Base-by-base conservation (phyloP, 129 eudicot genomes). In the Lactuca saligna region DNA sequence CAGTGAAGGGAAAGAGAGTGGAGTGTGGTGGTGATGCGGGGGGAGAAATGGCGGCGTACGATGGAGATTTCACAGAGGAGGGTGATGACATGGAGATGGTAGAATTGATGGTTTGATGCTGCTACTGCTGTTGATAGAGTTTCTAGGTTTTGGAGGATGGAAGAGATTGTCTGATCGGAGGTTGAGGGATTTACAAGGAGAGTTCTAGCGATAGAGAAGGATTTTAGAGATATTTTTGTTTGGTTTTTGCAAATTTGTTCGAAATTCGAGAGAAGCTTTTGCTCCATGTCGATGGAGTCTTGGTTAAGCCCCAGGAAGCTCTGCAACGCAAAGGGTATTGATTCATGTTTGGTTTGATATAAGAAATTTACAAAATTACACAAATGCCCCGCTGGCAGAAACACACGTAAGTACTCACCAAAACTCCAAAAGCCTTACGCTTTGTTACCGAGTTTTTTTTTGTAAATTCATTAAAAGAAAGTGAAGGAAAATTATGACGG, bases 121-220 rank as follows among this genome's bases (percentile, higher is more conserved):
- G 49, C 15, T 56, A 25, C 25, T 56, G 35, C 1, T 61, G 46
- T 37, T 51, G 80, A n/a, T 58, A 59, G 49, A 46, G 75, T 71
- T 71, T 71, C 37, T 39, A 91, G 82, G 75, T 81, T 76, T 78
- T 84, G 37, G 64, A 82, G 15, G 72, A 91, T 65, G 65, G 91
- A 78, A 17, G 87, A 58, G 54, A 91, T 70, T 16, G 94, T 88
- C 42, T 54, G 41, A 64, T 38, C 69, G 63, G 96, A 75, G 56
- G 97, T 88, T 58, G 78, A 82, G 12, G 94, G 94, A 65, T 86
- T 88, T 78, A 72, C 16, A 49, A 82, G 71, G 54, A 91, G 87
- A 17, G 97, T 78, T 56, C 81, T 79, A 1, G 85, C 82, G 17
- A 82, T 64, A 13, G 77, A 65, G 35, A 73, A 71, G 41, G 87